Percentiles rank a stretch among this genome's conserved stretches.
phyloP scores from a whole-genome alignment of 345 rosid species.

The Angophora floribunda region DNA sequence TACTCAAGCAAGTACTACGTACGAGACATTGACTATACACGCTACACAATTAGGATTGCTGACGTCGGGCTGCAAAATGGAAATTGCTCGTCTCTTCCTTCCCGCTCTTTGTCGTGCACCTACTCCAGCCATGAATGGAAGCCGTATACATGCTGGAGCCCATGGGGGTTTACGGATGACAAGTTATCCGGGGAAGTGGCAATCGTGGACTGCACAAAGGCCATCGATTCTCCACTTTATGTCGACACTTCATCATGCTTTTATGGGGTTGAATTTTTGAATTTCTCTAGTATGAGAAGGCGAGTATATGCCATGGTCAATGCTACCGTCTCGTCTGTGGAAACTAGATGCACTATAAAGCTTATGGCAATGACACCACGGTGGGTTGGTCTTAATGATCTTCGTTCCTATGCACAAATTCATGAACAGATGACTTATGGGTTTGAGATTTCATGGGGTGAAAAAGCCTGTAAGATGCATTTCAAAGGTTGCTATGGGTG shows the following conservation, averaged over 20 bases:
- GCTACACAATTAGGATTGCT: not conserved
- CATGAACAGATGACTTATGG: not conserved
- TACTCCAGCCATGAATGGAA: rapidly evolving
- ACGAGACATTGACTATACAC: rapidly evolving
- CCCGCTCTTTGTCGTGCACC: rapidly evolving
- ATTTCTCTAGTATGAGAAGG: not conserved
- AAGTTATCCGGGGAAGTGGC: no score
- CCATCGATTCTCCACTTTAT: not conserved
- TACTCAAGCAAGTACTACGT: not conserved
- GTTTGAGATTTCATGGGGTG: not conserved
- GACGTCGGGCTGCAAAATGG: not conserved
- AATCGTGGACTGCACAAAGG: not conserved
- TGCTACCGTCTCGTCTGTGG: not conserved
- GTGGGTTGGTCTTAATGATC: not conserved
- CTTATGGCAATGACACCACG: not conserved
- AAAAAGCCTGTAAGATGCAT: not conserved
- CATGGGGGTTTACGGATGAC: no score
- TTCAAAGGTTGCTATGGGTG: not conserved
- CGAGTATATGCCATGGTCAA: not conserved
- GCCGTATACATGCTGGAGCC: no score
- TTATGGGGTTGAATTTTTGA: not conserved
- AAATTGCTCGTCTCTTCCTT: not conserved
- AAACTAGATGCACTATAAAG: not conserved
- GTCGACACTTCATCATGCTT: not conserved
- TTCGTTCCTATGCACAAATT: not conserved